phyloP scores from a whole-genome alignment of 1,139 yeast genomes.

The Suhomyces terraborum region DNA sequence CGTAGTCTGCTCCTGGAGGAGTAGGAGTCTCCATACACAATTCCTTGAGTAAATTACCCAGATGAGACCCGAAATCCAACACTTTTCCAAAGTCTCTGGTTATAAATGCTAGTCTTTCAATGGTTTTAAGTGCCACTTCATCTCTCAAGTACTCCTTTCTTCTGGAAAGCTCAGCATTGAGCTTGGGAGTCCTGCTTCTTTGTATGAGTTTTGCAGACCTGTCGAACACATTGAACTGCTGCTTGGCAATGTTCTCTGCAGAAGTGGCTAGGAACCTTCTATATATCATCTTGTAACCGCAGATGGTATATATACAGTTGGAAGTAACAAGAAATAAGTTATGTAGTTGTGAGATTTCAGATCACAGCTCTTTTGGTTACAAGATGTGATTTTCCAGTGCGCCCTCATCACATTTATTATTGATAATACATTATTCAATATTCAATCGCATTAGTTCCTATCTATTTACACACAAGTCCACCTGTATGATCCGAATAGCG shows the following conservation, averaged over 20 bases:
- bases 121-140: slow-evolving; percentile 71
- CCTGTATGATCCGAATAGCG: not conserved
- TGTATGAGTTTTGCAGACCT: slow-evolving; percentile 61
- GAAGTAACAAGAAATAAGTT: too few species aligned
- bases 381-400: slow-evolving; percentile 1
- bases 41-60: slow-evolving; percentile 57
- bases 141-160: slow-evolving; percentile 75
- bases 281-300: slow-evolving; percentile 8
- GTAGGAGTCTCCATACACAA: slow-evolving; percentile 36
- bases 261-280: slow-evolving; percentile 28
- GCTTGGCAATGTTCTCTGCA: slow-evolving; percentile 22
- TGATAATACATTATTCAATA: too few species aligned
- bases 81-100: slow-evolving; percentile 62
- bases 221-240: slow-evolving; percentile 64
- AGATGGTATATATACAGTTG: too few species aligned
- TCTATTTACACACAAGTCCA: too few species aligned
- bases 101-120: slow-evolving; percentile 74
- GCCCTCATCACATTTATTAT: slow-evolving; percentile 3
- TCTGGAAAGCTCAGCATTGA: slow-evolving; percentile 47
- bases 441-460: too few species aligned
- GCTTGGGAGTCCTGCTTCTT: slow-evolving; percentile 52
- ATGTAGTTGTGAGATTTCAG: too few species aligned
- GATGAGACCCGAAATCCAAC: slow-evolving; percentile 73
- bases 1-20: slow-evolving; percentile 31
- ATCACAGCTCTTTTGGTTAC: too few species aligned